Evolutionary conservation across 2,329 filamentous ascomycete species (phyloP), one percentile per base, ranked within the genome.

Genomic region (Exutisphaerella laricina): DNA sequence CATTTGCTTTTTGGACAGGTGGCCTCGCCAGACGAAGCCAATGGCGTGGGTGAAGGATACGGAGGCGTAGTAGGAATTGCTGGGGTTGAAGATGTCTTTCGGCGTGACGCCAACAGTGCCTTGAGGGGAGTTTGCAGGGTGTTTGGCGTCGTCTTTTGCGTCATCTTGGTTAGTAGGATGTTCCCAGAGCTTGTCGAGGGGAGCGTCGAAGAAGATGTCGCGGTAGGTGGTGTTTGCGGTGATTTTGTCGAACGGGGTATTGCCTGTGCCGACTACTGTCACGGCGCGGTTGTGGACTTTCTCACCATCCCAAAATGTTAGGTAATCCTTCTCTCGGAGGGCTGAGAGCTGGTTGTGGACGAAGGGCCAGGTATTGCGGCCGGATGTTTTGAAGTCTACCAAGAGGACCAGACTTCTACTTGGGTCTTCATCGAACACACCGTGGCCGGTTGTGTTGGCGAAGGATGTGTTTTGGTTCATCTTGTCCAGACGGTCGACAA

Each of bases 261-360:
- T 76, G 9, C 84, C 84, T 1, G 81, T 85, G 1, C 75, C 80
- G 2, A 88, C 80, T 2, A 87, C 74, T 0, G 82, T 87, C 25
- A 88, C 63, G 1, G 79, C 78, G 1, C 82, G 69, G 16, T 66
- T 58, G 26, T 75, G 60, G 2, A 83, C 58, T 12, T 66, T 58
- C 12, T 67, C 70, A 36, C 79, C 69, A 17, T 76, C 66, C 39
- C 75, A 72, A 46, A 64, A 63, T 18, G 63, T 70, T 3, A 71
- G 59, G 48, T 65, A 85, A n/a, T 73, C 73, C 29, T 67, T 69
- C 29, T 75, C 65, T 3, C 80, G 70, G 5, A 87, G 68, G 2
- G 80, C 74, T 42, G 77, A 66, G 0, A 86, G 69, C 43, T 81
- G 74, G 22, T 67, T 57, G 12, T 76, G 51, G 0, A 83, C 71